Conservation (phyloP, 2,329 filamentous ascomycete species). For the Colletotrichum liaoningense region DNA sequence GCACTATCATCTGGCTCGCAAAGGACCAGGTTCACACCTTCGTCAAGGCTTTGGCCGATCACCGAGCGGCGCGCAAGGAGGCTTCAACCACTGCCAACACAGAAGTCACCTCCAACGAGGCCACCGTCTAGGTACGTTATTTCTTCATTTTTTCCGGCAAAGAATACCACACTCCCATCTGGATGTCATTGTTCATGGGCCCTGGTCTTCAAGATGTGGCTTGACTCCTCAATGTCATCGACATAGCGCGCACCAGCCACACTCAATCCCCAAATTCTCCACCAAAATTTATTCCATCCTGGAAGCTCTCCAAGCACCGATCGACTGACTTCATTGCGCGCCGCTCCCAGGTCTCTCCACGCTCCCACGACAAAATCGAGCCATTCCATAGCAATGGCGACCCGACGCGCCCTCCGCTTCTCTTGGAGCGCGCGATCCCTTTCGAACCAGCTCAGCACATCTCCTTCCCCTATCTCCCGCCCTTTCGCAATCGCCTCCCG, state of each 20-base stretch:
- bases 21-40: constrained; percentile 45
- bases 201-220: constrained; percentile 28
- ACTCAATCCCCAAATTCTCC: constrained; percentile 19
- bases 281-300: constrained; percentile 32
- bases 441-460: constrained; percentile 7
- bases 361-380: background rate
- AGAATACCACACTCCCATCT: background rate
- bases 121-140: constrained; percentile 15
- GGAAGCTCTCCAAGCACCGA: constrained; percentile 17
- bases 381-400: constrained; percentile 19
- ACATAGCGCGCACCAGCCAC: constrained; percentile 31
- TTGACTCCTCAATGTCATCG: constrained; percentile 10
- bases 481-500: constrained; percentile 44
- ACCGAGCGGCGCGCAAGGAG: constrained; percentile 16
- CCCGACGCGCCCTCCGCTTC: constrained; percentile 27
- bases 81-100: background rate
- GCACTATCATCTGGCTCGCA: constrained; percentile 44
- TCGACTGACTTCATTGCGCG: constrained; percentile 23
- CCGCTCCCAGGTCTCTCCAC: constrained; percentile 25
- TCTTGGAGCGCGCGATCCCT: constrained; percentile 20
- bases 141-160: background rate
- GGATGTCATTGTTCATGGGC: background rate
- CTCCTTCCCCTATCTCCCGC: constrained; percentile 21
- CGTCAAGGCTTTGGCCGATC: constrained; percentile 34
- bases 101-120: background rate